These are phyloP conservation scores for Fusarium continuum DNA, from an alignment of 2,329 filamentous ascomycete genomes.

Conservation along the genomic window DNA sequence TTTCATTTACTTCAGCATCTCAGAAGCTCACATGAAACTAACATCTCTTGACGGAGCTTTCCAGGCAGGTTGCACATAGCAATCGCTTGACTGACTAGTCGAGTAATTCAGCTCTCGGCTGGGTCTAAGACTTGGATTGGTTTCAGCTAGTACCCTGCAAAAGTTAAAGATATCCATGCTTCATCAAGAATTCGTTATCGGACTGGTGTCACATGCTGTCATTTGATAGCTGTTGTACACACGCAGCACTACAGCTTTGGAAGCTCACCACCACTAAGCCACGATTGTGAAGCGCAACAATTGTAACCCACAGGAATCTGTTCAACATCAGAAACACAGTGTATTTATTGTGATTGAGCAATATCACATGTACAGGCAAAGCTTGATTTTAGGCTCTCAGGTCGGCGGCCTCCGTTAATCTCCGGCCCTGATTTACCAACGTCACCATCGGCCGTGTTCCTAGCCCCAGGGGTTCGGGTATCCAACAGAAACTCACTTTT, in stretches of 20 bases:
- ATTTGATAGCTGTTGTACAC: conserved; percentile 9
- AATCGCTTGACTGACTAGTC: not conserved
- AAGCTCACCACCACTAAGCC: conserved; percentile 4
- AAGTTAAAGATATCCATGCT: not conserved
- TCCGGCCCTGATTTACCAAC: conserved; percentile 27
- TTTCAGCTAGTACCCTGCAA: conserved; percentile 19
- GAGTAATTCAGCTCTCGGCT: conserved; percentile 9
- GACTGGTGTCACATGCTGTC: not conserved
- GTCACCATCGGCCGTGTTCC: conserved; percentile 15
- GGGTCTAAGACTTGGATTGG: conserved; percentile 7
- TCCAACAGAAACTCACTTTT: conserved; percentile 27
- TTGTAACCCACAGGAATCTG: not conserved
- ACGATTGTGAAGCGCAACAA: conserved; percentile 4
- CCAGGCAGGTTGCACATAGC: not conserved
- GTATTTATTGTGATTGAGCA: not conserved
- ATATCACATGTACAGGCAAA: not conserved
- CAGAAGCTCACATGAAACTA: not conserved
- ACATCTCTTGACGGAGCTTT: conserved; percentile 2
- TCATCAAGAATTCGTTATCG: not conserved
- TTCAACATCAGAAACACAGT: not conserved
- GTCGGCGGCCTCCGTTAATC: conserved; percentile 14
- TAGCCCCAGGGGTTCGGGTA: conserved; percentile 28
- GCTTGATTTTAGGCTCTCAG: not conserved
- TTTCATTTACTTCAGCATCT: not conserved
- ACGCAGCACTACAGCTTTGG: not conserved